Evolutionary conservation across 2,329 filamentous ascomycete species (phyloP).

Genomic region (Monosporascus sp.): DNA sequence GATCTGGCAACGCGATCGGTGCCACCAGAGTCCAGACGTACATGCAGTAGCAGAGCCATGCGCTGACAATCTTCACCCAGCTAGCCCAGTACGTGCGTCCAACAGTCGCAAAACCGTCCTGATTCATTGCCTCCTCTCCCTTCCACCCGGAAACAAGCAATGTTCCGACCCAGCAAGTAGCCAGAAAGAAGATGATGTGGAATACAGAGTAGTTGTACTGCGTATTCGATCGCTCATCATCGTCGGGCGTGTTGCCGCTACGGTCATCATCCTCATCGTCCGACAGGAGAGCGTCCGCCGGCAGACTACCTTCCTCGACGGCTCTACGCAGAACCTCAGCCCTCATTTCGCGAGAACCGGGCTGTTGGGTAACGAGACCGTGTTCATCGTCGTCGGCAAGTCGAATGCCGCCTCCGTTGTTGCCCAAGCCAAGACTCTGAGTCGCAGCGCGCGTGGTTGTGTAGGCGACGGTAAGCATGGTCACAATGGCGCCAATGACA

Average conservation of each 20-base stretch:
- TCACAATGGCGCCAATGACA: conserved; percentile 88
- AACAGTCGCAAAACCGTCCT: conserved; percentile 73
- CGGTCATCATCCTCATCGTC: conserved; percentile 63
- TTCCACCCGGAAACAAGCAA: conserved; percentile 54
- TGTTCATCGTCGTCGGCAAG: conserved; percentile 74
- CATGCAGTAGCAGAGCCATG: conserved; percentile 93
- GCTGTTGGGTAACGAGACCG: conserved; percentile 82
- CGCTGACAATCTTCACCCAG: conserved; percentile 98
- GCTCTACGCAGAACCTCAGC: conserved; percentile 85
- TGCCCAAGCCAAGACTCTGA: conserved; percentile 72
- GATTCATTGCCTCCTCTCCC: conserved; percentile 3
- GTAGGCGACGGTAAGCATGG: conserved; percentile 94
- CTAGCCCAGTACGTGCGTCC: conserved; percentile 95
- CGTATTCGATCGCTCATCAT: conserved; percentile 83
- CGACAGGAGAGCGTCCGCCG: conserved; percentile 80
- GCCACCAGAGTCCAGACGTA: conserved; percentile 92
- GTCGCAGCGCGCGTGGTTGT: conserved; percentile 95
- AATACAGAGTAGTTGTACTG: conserved; percentile 97
- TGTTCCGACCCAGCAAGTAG: conserved; percentile 92
- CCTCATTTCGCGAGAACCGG: conserved; percentile 82
- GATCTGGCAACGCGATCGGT: conserved; percentile 76
- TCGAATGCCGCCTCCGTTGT: conserved; percentile 52
- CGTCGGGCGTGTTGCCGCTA: conserved; percentile 59
- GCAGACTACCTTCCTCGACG: conserved; percentile 86
- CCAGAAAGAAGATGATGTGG: conserved; percentile 96